A percentile compares a stretch with the other conserved stretches of the same genome.
phyloP scores from a whole-genome alignment of 768 basidiomycete genomes.

The Lactifluus rugatus region DNA sequence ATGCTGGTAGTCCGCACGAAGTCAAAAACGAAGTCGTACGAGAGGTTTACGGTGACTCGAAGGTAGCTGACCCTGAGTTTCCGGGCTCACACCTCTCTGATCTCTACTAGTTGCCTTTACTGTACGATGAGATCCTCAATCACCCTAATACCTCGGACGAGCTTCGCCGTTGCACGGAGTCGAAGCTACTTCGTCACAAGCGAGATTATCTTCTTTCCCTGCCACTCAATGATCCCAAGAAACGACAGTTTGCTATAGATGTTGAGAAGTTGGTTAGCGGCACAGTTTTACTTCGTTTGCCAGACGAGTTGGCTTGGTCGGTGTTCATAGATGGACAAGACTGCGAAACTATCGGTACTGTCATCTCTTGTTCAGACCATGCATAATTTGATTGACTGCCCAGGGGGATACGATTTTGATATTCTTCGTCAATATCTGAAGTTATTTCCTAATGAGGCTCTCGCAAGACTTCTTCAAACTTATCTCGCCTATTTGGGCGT shows the following conservation, averaged over 20 bases:
- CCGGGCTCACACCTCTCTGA: not conserved
- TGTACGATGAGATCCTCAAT: constrained; percentile 74
- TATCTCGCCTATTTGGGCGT: constrained; percentile 59
- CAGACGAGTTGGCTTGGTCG: constrained; percentile 78
- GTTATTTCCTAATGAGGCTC: constrained; percentile 51
- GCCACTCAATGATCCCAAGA: constrained; percentile 39
- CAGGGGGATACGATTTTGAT: constrained; percentile 53
- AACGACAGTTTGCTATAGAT: constrained; percentile 38
- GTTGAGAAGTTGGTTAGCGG: constrained; percentile 68
- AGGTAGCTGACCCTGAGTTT: constrained; percentile 32
- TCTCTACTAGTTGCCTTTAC: constrained; percentile 45
- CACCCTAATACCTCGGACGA: constrained; percentile 74
- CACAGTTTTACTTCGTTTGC: constrained; percentile 61
- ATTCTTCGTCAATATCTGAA: constrained; percentile 50
- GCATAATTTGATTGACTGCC: not conserved
- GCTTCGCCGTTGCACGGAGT: constrained; percentile 66
- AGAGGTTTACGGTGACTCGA: constrained; percentile 54
- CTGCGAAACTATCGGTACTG: constrained; percentile 49
- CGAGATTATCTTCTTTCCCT: constrained; percentile 53
- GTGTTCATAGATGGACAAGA: constrained; percentile 69
- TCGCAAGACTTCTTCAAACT: constrained; percentile 50
- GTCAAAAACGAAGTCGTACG: constrained; percentile 52
- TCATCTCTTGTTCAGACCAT: constrained; percentile 4
- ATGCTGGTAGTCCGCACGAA: constrained; percentile 49
- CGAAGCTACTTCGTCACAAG: constrained; percentile 60